Conservation (phyloP, 345 rosid species). For the Brassica carinata region DNA sequence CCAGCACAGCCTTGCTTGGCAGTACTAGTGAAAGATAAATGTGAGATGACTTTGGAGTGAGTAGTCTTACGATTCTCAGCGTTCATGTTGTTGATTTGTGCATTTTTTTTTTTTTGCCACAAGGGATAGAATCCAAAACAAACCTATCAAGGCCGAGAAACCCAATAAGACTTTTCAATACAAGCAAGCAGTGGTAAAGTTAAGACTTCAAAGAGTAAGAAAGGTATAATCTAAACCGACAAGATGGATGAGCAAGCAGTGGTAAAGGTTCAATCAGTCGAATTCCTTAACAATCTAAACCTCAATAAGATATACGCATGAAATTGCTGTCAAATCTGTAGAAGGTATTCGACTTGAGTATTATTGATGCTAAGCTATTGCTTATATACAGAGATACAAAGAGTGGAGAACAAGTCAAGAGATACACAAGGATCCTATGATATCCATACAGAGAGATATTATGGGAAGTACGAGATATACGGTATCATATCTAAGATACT, state of each 20-base stretch:
- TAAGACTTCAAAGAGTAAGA: not conserved
- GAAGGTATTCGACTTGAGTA: no score
- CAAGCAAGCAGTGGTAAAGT: conserved; percentile 2
- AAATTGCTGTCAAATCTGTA: not conserved
- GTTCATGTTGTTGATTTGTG: conserved; percentile 23
- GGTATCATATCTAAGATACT: no score
- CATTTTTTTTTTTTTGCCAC: not conserved
- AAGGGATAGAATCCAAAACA: conserved; percentile 4
- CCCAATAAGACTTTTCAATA: not conserved
- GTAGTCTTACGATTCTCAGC: conserved; percentile 13
- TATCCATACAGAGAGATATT: no score
- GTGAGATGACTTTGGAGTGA: conserved; percentile 39
- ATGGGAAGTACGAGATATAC: no score
- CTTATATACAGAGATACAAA: no score
- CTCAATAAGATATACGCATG: not conserved
- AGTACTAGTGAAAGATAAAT: conserved; percentile 52
- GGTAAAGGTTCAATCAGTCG: not conserved
- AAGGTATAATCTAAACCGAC: not conserved
- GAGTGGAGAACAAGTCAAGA: no score
- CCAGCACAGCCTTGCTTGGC: conserved; percentile 54
- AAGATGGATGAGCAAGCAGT: not conserved
- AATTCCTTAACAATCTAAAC: not conserved
- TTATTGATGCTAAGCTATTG: no score
- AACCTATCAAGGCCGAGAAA: conserved; percentile 4
- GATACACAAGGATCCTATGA: no score